Base-by-base conservation (phyloP, 2,329 filamentous ascomycete genomes). In the Penicillium brevicompactum region DNA sequence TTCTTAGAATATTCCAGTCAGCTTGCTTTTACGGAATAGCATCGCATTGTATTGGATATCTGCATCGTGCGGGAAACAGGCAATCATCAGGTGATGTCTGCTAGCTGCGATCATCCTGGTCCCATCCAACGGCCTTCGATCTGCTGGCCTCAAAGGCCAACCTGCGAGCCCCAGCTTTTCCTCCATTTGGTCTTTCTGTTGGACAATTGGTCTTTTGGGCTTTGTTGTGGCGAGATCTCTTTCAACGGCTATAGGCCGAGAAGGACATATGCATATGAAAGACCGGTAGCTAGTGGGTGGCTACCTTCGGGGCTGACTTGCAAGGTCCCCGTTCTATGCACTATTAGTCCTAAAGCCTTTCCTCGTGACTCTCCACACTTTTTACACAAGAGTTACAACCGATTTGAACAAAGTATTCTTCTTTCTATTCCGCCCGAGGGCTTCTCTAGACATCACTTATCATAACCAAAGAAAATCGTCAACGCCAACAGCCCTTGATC, bases 371-470 rank as follows among this genome's bases (percentile, higher is more conserved):
- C 38, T n/a, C 27, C 24, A 14, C 22, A 46, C 14, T 9, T 30
- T 18, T 13, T 46, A 31, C 7, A 2, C 14, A 32, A 13, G 5
- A 52, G 6, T 27, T 27, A 10, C 4, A 9, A n/a, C 9, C 24
- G 4, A 7, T 11, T 24, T 10, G 27, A 22, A 37, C 13, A 32
- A 42, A 52, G 31, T 32, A 9, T 55, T 53, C 50, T 42, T 57
- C 53, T 57, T 47, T 61, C 58, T 60, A 61, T 60, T 45, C 45
- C 50, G 51, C 61, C 54, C 52, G 32, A 45, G 44, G 48, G 59
- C 60, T 52, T 62, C 46, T 64, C 63, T 65, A 63, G 49, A 53
- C 41, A 60, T 65, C 59, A 64, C 57, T 58, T 58, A 40, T 55
- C 43, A 47, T 51, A 49, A 58, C 34, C 38, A 49, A 49, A 49